phyloP scores from a whole-genome alignment of 208 protist genomes.

The Crithidia bombi region DNA sequence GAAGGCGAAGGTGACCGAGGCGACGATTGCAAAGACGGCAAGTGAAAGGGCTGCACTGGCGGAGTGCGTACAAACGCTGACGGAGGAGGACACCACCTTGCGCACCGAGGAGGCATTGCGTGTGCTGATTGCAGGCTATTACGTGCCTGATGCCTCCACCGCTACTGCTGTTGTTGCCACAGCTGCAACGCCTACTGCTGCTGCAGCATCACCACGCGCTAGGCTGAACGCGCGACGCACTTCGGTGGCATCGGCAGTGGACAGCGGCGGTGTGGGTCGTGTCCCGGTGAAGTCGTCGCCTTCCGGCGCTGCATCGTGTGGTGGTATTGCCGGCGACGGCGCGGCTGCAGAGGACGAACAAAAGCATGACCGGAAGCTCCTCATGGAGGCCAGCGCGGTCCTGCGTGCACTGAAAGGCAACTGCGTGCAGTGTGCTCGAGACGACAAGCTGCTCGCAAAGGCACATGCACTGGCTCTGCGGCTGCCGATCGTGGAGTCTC shows the following conservation, averaged over 20 bases:
- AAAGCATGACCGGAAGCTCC: slow-evolving; percentile 20
- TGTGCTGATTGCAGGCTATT: slow-evolving; percentile 39
- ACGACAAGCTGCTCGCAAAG: slow-evolving; percentile 43
- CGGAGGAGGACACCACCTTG: slow-evolving; percentile 27
- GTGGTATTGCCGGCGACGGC: slow-evolving; percentile 13
- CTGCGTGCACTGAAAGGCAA: slow-evolving; percentile 64
- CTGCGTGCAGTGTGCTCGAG: slow-evolving; percentile 48
- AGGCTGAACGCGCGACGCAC: neutral
- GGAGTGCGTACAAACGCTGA: slow-evolving; percentile 17
- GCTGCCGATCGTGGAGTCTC: slow-evolving; percentile 28
- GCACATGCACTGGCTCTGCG: slow-evolving; percentile 46
- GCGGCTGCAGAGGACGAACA: neutral
- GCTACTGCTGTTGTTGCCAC: neutral
- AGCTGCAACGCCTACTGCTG: neutral
- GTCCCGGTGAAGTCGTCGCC: neutral
- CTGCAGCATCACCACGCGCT: neutral
- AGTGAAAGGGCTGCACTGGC: slow-evolving; percentile 19
- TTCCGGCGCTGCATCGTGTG: neutral
- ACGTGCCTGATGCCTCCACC: slow-evolving; percentile 11
- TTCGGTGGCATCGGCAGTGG: neutral
- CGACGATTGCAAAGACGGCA: slow-evolving; percentile 18
- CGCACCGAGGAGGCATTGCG: slow-evolving; percentile 34
- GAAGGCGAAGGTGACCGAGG: slow-evolving; percentile 36
- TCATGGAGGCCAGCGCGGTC: slow-evolving; percentile 41
- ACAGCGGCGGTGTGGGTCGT: neutral